These are phyloP conservation scores for Boletellus dicymbophilus DNA, from an alignment of 1,284 basidiomycete species.

Conservation along the genomic window DNA sequence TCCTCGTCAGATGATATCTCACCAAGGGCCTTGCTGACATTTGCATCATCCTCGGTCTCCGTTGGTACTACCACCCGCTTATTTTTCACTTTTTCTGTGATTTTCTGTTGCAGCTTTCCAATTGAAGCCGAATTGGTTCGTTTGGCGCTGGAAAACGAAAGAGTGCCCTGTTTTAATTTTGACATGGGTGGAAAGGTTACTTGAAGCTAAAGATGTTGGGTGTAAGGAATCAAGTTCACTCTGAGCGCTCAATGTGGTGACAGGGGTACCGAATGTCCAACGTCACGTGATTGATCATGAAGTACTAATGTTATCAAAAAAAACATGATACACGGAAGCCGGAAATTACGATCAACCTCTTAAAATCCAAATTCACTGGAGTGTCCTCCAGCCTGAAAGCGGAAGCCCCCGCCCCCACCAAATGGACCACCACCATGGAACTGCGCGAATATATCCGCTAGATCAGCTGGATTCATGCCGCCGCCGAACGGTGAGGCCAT, in stretches of 20 bases:
- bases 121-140: constrained; percentile 41
- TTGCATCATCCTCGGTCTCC: neutral
- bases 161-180: constrained; percentile 46
- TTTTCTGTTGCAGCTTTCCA: constrained; percentile 35
- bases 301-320: neutral
- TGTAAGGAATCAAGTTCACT: neutral
- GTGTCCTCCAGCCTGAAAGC: constrained; percentile 19
- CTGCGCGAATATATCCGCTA: constrained; percentile 66
- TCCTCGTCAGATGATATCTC: constrained; percentile 27
- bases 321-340: constrained; percentile 3
- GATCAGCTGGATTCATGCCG: constrained; percentile 46
- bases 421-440: constrained; percentile 48
- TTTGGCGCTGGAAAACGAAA: constrained; percentile 53
- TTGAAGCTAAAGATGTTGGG: neutral
- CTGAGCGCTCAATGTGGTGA: constrained; percentile 5
- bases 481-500: constrained; percentile 31
- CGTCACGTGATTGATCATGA: constrained; percentile 10
- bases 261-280: constrained; percentile 20
- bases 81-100: constrained; percentile 14
- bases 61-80: constrained; percentile 6
- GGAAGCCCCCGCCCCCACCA: constrained; percentile 24
- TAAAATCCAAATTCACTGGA: constrained; percentile 24
- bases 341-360: constrained; percentile 1
- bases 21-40: neutral
- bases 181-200: constrained; percentile 3